Percentiles rank a stretch among this genome's conserved stretches.
These are phyloP conservation scores for Termitomyces sp. DNA, from an alignment of 768 basidiomycete genomes.

Conservation along the genomic window DNA sequence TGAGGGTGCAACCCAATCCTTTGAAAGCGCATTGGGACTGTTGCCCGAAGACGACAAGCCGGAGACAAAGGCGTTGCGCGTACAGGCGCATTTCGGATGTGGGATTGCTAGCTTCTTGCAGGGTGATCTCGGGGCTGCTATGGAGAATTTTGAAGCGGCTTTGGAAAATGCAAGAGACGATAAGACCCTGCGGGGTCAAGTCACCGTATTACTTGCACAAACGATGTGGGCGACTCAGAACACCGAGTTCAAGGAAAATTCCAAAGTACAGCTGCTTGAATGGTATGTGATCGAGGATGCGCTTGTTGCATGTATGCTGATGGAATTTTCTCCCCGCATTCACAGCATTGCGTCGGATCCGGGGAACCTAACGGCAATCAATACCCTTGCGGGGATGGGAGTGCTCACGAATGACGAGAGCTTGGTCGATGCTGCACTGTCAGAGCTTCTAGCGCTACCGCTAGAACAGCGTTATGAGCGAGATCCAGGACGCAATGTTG, in stretches of 20 bases:
- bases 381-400: conserved; percentile 85
- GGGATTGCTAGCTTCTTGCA: conserved; percentile 69
- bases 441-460: conserved; percentile 70
- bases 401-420: conserved; percentile 73
- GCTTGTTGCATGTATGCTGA: background rate
- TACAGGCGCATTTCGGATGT: conserved; percentile 63
- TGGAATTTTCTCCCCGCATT: background rate
- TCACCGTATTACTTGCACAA: conserved; percentile 75
- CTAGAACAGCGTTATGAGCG: conserved; percentile 56
- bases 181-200: conserved; percentile 51
- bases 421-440: conserved; percentile 80
- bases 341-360: conserved; percentile 70
- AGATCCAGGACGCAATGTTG: conserved; percentile 67
- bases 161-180: conserved; percentile 49
- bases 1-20: conserved; percentile 57
- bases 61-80: conserved; percentile 38
- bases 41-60: conserved; percentile 42
- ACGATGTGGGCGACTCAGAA: conserved; percentile 79
- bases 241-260: conserved; percentile 70
- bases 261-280: conserved; percentile 75
- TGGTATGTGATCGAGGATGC: conserved; percentile 44
- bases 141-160: conserved; percentile 64
- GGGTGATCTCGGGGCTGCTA: conserved; percentile 54
- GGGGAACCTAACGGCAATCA: conserved; percentile 77
- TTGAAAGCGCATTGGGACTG: conserved; percentile 68